Evolutionary conservation across 1,139 yeast species (phyloP), one percentile per base, ranked within the genome.

Genomic region (Zygosaccharomyces sapae): DNA sequence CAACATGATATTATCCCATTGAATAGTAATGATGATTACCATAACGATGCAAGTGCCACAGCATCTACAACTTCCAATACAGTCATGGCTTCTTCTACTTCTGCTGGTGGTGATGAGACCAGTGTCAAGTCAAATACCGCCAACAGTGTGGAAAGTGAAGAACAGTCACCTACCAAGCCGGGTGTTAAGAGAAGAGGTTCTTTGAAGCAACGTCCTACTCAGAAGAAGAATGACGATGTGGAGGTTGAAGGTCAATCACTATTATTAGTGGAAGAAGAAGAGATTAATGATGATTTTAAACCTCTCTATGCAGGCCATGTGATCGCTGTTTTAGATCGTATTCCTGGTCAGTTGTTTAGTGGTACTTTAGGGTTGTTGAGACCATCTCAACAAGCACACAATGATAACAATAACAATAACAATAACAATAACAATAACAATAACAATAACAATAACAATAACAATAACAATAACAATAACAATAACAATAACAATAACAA

Each of bases 281-380:
- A 90, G 66, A 85, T 89, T 56, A 88, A 85, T 62, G 97, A 92
- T 65, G 96, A 87, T 43, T 80, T 83, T 56, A 90, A 87, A 66
- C 98, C 98, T 7, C 74, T 92, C 47, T 92, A 92, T 63, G 97
- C 98, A 2, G 98, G 98, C 33, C 98, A 92, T 63, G 96, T 92
- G 50, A 97, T 92, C 52, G 98, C 98, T 0, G 96, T 92, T 20
- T 86, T 92, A 57, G 98, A 92, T 66, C 84, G 98, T 66, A 89
- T 92, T 51, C 96, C 97, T 0, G 97, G 97, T 16, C 98, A 92
- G 68, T 75, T 90, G 54, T 92, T 92, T 65, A 80, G 92, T 24
- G 97, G 98, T 55, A 89, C 97, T 20, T 74, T 92, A 53, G 97
- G 97, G 0, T 73, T 92, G 45, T 77, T 92, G 55, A 81, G 98